phyloP scores from a whole-genome alignment of 257 asterid genomes.

The Solanum pinnatisectum region DNA sequence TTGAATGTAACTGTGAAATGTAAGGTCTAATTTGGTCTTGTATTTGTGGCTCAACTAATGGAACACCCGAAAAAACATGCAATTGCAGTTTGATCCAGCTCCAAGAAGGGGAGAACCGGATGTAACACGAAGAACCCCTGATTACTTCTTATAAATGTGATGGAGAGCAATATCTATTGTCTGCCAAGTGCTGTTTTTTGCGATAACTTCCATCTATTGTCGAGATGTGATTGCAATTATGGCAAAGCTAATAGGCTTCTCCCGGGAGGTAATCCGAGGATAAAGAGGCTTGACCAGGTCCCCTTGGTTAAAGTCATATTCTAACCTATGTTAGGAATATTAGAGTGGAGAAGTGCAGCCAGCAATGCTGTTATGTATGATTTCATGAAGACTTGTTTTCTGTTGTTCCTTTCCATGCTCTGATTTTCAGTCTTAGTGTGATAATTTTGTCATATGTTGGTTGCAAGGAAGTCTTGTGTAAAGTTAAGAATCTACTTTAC shows the following conservation, averaged over 20 bases:
- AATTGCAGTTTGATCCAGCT: conserved; percentile 87
- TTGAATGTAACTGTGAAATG: neutral
- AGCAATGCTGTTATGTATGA: conserved; percentile 27
- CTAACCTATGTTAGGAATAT: conserved; percentile 32
- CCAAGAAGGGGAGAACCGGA: conserved; percentile 98
- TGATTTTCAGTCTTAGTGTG: neutral
- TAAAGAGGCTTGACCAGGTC: conserved; percentile 25
- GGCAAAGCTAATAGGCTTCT: conserved; percentile 13
- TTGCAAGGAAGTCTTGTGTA: conserved; percentile 18
- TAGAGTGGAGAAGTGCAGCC: conserved; percentile 22
- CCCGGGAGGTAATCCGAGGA: conserved; percentile 13
- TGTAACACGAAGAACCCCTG: conserved; percentile 91
- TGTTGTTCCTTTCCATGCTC: neutral
- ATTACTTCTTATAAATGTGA: conserved; percentile 71
- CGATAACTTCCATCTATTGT: conserved; percentile 4
- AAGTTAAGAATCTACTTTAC: conserved; percentile 1
- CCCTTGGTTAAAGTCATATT: conserved; percentile 24
- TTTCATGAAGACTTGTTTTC: conserved; percentile 9
- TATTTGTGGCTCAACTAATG: neutral
- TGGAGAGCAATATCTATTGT: conserved; percentile 10
- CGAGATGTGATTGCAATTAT: conserved; percentile 2
- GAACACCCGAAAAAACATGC: neutral
- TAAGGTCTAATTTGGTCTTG: neutral
- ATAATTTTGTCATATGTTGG: neutral
- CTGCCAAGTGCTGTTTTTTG: conserved; percentile 6